These are phyloP conservation scores for Arctium lappa DNA, from an alignment of 129 eudicot genomes.

Conservation along the genomic window DNA sequence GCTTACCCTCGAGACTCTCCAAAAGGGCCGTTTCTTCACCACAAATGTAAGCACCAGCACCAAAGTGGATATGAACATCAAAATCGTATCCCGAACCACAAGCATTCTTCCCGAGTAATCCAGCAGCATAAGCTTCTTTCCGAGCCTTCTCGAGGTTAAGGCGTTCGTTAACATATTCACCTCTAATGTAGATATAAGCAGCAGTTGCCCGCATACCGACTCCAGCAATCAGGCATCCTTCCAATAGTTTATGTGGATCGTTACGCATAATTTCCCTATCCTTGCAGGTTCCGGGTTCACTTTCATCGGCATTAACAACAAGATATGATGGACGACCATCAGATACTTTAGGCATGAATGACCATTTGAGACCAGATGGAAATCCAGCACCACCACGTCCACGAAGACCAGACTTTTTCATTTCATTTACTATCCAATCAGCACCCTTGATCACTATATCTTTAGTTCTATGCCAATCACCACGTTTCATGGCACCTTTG, in stretches of 20 bases:
- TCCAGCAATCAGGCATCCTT: conserved; percentile 93
- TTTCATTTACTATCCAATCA: conserved; percentile 94
- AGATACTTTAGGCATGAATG: conserved; percentile 92
- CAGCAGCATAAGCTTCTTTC: conserved; percentile 90
- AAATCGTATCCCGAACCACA: conserved; percentile 97
- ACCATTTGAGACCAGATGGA: conserved; percentile 98
- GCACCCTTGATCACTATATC: conserved; percentile 88
- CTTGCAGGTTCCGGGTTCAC: conserved; percentile 98
- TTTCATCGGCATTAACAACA: conserved; percentile 97
- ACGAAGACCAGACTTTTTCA: conserved; percentile 94
- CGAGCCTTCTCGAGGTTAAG: conserved; percentile 73
- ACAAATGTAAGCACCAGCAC: conserved; percentile 96
- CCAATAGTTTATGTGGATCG: conserved; percentile 89
- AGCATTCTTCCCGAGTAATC: conserved; percentile 81
- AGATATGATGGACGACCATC: conserved; percentile 97
- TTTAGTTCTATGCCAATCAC: conserved; percentile 96
- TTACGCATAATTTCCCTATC: conserved; percentile 96
- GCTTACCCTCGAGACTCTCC: conserved; percentile 92
- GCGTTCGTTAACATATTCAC: conserved; percentile 92
- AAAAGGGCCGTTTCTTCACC: conserved; percentile 97
- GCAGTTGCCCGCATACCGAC: conserved; percentile 91
- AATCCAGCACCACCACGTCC: conserved; percentile 99
- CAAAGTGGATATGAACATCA: conserved; percentile 86
- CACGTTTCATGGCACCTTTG: conserved; percentile 97
- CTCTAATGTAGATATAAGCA: conserved; percentile 91